Conservation (phyloP, 2,329 filamentous ascomycete genomes). For the Blastomyces percursus region DNA sequence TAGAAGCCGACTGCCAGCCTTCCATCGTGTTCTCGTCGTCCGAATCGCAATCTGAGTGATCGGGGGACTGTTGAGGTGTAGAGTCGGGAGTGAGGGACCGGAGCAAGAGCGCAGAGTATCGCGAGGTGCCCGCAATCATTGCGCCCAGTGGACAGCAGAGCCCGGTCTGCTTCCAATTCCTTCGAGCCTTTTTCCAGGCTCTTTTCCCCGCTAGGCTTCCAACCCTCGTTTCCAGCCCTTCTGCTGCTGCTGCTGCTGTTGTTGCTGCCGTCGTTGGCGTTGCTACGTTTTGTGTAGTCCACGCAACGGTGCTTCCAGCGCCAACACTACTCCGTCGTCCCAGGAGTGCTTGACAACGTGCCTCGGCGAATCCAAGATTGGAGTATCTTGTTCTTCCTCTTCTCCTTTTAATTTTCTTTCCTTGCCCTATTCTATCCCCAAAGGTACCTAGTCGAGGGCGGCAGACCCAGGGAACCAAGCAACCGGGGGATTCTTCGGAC, state of each 20-base stretch:
- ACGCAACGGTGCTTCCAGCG: not conserved
- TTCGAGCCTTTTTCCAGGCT: not conserved
- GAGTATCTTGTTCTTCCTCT: not conserved
- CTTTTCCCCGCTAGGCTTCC: not conserved
- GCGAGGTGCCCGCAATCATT: constrained; percentile 17
- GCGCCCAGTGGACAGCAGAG: constrained; percentile 2
- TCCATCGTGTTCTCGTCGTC: constrained; percentile 32
- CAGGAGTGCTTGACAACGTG: not conserved
- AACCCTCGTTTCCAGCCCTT: not conserved
- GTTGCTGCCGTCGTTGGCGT: no score
- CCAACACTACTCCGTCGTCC: not conserved
- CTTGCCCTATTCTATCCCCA: not conserved
- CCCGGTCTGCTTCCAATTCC: not conserved
- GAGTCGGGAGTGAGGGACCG: constrained; percentile 33
- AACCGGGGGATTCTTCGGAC: not conserved
- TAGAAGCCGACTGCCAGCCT: constrained; percentile 25
- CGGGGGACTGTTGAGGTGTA: constrained; percentile 37
- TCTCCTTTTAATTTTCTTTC: not conserved
- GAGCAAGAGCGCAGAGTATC: constrained; percentile 26
- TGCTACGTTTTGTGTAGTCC: not conserved
- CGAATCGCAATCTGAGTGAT: constrained; percentile 33
- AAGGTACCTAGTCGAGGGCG: not conserved
- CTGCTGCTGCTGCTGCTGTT: no score
- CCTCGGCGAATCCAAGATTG: not conserved
- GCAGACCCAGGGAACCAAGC: not conserved